phyloP scores from a whole-genome alignment of 1,284 basidiomycete species.

The Puccinia coronata region DNA sequence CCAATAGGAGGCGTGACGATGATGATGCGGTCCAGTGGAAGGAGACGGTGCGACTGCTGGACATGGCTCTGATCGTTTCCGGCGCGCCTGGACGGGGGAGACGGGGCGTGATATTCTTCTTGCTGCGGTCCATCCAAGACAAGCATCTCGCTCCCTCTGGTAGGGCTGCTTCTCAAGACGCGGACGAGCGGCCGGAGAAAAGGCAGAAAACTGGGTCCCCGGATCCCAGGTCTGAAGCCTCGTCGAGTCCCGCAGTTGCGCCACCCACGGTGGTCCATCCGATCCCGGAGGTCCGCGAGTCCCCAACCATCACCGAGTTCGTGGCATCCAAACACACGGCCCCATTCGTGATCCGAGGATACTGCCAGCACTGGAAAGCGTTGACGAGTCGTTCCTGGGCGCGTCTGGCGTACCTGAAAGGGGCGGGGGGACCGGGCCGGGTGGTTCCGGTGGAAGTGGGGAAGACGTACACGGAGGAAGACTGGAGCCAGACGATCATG shows the following conservation, averaged over 20 bases:
- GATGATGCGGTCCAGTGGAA: slow-evolving; percentile 44
- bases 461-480: slow-evolving; percentile 73
- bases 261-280: not conserved
- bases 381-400: slow-evolving; percentile 69
- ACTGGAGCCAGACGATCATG: slow-evolving; percentile 82
- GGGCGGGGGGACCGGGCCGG: slow-evolving; percentile 72
- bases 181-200: not conserved
- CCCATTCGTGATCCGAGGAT: slow-evolving; percentile 75
- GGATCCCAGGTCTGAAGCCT: not conserved
- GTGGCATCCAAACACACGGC: slow-evolving; percentile 59
- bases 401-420: slow-evolving; percentile 69
- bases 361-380: slow-evolving; percentile 69
- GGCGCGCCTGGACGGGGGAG: slow-evolving; percentile 71
- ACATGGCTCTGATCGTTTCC: slow-evolving; percentile 78
- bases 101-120: slow-evolving; percentile 66
- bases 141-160: not conserved
- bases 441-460: slow-evolving; percentile 90
- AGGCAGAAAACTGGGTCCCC: not conserved
- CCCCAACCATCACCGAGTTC: slow-evolving; percentile 68
- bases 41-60: slow-evolving; percentile 66
- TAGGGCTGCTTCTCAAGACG: not conserved
- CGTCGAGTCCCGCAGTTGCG: not conserved
- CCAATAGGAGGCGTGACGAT: not conserved
- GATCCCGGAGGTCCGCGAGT: slow-evolving; percentile 56
- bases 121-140: slow-evolving; percentile 65